Percentiles rank a stretch among this genome's conserved stretches.
These are phyloP conservation scores for Russula abietina DNA, from an alignment of 768 basidiomycete genomes.

Conservation along the genomic window DNA sequence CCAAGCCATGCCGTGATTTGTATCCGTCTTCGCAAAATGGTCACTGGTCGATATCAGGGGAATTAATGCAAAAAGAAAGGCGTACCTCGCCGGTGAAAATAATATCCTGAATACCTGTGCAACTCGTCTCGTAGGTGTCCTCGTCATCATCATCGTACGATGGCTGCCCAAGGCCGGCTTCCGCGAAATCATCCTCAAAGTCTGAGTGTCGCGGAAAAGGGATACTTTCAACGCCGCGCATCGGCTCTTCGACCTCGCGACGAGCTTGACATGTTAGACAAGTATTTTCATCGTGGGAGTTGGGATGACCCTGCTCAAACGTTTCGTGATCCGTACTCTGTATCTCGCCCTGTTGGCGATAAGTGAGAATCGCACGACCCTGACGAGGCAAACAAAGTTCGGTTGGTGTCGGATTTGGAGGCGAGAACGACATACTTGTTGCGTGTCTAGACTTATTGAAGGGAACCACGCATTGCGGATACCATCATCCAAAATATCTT, in stretches of 20 bases:
- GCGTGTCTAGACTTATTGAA: conserved; percentile 21
- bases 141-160: conserved; percentile 31
- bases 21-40: conserved; percentile 41
- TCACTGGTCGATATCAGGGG: not conserved
- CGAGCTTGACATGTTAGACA: conserved; percentile 30
- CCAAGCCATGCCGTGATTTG: conserved; percentile 35
- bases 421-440: conserved; percentile 26
- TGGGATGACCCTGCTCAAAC: conserved; percentile 35
- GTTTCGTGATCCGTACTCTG: conserved; percentile 33
- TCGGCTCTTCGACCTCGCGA: conserved; percentile 14
- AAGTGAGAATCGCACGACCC: conserved; percentile 7
- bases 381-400: not conserved
- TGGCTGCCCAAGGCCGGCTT: conserved; percentile 19
- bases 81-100: conserved; percentile 55
- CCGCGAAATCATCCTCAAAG: conserved; percentile 28
- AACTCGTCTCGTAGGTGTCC: conserved; percentile 30
- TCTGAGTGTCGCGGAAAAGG: conserved; percentile 11
- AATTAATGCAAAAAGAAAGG: not conserved
- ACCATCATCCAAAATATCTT: conserved; percentile 33
- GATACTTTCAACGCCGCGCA: not conserved
- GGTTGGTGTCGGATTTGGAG: not conserved
- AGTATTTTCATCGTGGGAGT: conserved; percentile 39
- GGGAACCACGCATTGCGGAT: conserved; percentile 41
- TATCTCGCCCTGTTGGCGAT: not conserved
- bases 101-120: conserved; percentile 55